phyloP scores from a whole-genome alignment of 495 filamentous ascomycete species.

The Staphylotrichum longicolle region DNA sequence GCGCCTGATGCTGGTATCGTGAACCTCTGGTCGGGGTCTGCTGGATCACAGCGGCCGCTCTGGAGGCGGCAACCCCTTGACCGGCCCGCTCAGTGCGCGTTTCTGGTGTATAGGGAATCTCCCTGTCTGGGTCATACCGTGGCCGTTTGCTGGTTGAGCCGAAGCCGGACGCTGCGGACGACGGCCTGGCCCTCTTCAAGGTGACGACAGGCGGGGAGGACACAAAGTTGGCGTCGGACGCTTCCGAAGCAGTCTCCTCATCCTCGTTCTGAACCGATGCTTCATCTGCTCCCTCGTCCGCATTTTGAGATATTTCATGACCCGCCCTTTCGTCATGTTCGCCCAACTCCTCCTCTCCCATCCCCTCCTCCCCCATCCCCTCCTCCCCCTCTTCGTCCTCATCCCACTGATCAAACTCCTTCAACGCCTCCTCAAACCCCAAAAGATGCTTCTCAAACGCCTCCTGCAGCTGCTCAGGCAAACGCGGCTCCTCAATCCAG shows the following conservation, averaged over 20 bases:
- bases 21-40: slow-evolving; percentile 4
- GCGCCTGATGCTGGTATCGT: neutral
- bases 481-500: slow-evolving; percentile 33
- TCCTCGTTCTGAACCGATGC: neutral
- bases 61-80: neutral
- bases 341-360: slow-evolving; percentile 21
- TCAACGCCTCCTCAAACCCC: slow-evolving; percentile 32
- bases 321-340: neutral
- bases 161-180: neutral
- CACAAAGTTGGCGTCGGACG: neutral
- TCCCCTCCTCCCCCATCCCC: neutral
- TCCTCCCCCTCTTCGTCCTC: neutral
- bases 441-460: slow-evolving; percentile 36
- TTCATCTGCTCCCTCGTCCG: neutral
- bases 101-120: slow-evolving; percentile 11
- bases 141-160: slow-evolving; percentile 16
- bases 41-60: neutral
- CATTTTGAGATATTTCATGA: slow-evolving; percentile 1
- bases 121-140: slow-evolving; percentile 18
- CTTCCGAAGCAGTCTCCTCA: neutral
- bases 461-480: slow-evolving; percentile 37
- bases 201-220: slow-evolving; percentile 33
- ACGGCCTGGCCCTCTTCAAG: slow-evolving; percentile 7
- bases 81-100: neutral
- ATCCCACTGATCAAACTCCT: slow-evolving; percentile 23